A percentile compares a stretch with the other conserved stretches of the same genome.
Evolutionary conservation across 2,329 filamentous ascomycete species (phyloP).

Genomic region (Stylonectria norvegica): DNA sequence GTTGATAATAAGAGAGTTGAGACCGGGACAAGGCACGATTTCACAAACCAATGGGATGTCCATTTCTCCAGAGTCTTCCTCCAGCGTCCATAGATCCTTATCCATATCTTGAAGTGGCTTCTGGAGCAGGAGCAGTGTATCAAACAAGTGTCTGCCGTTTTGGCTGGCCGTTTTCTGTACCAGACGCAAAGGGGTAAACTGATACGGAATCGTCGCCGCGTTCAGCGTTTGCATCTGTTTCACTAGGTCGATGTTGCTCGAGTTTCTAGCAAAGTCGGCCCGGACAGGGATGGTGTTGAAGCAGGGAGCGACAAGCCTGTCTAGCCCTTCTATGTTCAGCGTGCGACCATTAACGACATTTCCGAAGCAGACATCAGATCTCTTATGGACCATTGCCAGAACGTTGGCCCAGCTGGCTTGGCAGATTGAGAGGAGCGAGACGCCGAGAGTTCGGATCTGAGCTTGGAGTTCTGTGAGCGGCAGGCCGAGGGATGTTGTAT

Average conservation of each 20-base stretch:
- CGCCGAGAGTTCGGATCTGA: slow-evolving; percentile 49
- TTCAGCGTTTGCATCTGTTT: slow-evolving; percentile 60
- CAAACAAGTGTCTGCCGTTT: slow-evolving; percentile 60
- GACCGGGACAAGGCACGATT: slow-evolving; percentile 53
- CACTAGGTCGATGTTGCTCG: slow-evolving; percentile 55
- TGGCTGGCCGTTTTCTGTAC: slow-evolving; percentile 56
- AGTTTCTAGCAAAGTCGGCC: slow-evolving; percentile 45
- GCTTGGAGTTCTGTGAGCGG: slow-evolving; percentile 46
- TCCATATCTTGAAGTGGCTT: slow-evolving; percentile 58
- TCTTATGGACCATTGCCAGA: slow-evolving; percentile 53
- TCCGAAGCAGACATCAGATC: slow-evolving; percentile 76
- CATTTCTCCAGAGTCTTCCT: slow-evolving; percentile 61
- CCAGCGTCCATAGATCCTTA: slow-evolving; percentile 51
- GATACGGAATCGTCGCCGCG: slow-evolving; percentile 59
- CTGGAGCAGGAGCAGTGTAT: slow-evolving; percentile 78
- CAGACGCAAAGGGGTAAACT: slow-evolving; percentile 70
- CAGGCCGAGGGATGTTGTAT: slow-evolving; percentile 29
- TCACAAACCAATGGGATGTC: slow-evolving; percentile 77
- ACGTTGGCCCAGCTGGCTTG: slow-evolving; percentile 72
- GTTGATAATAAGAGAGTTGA: slow-evolving; percentile 54
- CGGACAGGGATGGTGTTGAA: slow-evolving; percentile 85
- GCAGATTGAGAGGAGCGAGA: slow-evolving; percentile 63
- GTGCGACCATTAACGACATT: slow-evolving; percentile 80
- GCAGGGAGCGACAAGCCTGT: slow-evolving; percentile 78
- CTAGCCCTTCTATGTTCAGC: slow-evolving; percentile 60